A percentile compares a stretch with the other conserved stretches of the same genome.
These are phyloP conservation scores for Ceratobasidium papillatum DNA, from an alignment of 1,284 basidiomycete species.

Conservation along the genomic window DNA sequence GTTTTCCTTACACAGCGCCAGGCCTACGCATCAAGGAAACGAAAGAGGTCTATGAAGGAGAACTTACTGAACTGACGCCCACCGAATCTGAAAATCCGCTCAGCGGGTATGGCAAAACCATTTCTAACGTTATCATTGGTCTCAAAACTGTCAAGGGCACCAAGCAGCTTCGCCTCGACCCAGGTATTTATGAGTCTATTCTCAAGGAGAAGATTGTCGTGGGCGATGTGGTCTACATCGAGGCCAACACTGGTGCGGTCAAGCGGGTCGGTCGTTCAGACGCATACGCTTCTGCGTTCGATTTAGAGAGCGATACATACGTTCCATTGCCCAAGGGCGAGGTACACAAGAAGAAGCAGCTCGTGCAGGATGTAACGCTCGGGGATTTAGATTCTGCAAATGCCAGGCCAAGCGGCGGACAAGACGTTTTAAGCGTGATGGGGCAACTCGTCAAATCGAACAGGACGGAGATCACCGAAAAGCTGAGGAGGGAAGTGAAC, in stretches of 20 bases:
- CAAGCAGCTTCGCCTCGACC: slow-evolving; percentile 94
- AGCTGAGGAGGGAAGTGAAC: slow-evolving; percentile 94
- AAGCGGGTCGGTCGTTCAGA: slow-evolving; percentile 98
- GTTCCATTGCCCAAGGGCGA: slow-evolving; percentile 98
- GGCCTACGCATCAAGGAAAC: slow-evolving; percentile 97
- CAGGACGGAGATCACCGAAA: slow-evolving; percentile 96
- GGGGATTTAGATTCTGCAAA: slow-evolving; percentile 98
- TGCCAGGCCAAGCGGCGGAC: slow-evolving; percentile 90
- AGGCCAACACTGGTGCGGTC: slow-evolving; percentile 93
- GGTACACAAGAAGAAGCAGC: slow-evolving; percentile 96
- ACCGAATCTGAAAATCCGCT: slow-evolving; percentile 95
- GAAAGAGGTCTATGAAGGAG: slow-evolving; percentile 98
- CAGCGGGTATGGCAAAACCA: slow-evolving; percentile 97
- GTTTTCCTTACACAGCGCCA: slow-evolving; percentile 51
- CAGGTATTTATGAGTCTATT: slow-evolving; percentile 96
- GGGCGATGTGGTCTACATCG: slow-evolving; percentile 97
- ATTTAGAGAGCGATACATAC: slow-evolving; percentile 97
- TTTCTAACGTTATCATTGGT: slow-evolving; percentile 95
- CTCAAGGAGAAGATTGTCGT: slow-evolving; percentile 97
- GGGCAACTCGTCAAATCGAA: slow-evolving; percentile 95
- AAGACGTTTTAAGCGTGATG: slow-evolving; percentile 99
- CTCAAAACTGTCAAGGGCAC: slow-evolving; percentile 99
- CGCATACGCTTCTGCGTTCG: slow-evolving; percentile 98
- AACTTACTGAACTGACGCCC: slow-evolving; percentile 96
- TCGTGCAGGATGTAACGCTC: slow-evolving; percentile 96